Conservation (phyloP, 2,329 filamentous ascomycete species). For the Helicocarpus griseus region DNA sequence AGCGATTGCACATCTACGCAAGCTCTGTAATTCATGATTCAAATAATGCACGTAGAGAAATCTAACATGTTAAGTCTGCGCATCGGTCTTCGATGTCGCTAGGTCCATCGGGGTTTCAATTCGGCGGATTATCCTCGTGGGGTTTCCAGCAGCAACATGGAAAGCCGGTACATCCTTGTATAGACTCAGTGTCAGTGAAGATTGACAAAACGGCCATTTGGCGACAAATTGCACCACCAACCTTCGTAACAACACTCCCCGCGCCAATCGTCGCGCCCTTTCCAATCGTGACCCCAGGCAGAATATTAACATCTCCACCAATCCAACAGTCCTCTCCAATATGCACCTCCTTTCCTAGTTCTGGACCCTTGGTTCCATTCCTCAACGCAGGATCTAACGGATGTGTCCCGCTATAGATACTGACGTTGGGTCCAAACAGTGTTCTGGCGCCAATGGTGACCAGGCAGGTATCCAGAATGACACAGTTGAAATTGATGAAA, state of each 20-base stretch:
- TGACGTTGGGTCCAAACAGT: constrained; percentile 68
- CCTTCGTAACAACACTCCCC: constrained; percentile 73
- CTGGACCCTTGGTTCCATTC: constrained; percentile 66
- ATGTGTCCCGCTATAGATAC: constrained; percentile 65
- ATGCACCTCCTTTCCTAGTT: constrained; percentile 61
- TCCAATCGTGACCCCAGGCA: constrained; percentile 71
- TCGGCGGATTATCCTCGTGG: constrained; percentile 28
- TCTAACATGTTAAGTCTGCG: not conserved
- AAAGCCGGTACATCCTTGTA: constrained; percentile 33
- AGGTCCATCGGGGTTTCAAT: constrained; percentile 28
- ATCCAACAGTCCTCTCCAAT: constrained; percentile 78
- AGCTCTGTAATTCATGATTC: not conserved
- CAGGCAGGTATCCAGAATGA: constrained; percentile 65
- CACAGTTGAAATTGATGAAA: constrained; percentile 66
- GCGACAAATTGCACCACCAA: constrained; percentile 14
- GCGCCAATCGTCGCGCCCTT: constrained; percentile 65
- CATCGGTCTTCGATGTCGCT: constrained; percentile 6
- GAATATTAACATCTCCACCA: constrained; percentile 59
- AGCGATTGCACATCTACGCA: not conserved
- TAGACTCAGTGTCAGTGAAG: not conserved
- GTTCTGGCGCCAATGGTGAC: constrained; percentile 70
- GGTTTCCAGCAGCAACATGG: constrained; percentile 33
- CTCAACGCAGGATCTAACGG: constrained; percentile 65
- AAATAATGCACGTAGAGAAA: not conserved
- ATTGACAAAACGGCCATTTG: not conserved